Evolutionary conservation across 179 eudicot genomes (phyloP).

Genomic region (Drosera spatulata): DNA sequence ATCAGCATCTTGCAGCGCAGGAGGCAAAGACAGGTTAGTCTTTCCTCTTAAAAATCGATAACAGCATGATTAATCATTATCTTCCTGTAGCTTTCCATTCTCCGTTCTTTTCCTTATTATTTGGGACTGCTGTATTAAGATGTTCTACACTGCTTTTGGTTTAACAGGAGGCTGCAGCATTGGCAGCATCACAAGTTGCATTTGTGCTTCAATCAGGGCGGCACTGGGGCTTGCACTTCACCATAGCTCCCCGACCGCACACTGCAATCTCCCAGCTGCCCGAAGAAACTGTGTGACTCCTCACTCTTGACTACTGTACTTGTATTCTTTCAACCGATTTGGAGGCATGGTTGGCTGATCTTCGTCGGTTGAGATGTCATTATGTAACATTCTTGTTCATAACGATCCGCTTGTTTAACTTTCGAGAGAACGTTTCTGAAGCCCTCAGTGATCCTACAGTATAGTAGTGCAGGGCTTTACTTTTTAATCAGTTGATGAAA

Average conservation of each 20-base stretch:
- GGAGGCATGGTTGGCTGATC: background rate
- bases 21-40: constrained; percentile 69
- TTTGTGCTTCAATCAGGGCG: constrained; percentile 80
- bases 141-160: too few relatives aligned
- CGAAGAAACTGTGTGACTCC: constrained; percentile 32
- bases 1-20: constrained; percentile 78
- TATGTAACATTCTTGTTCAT: too few relatives aligned
- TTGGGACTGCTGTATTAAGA: too few relatives aligned
- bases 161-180: constrained; percentile 73
- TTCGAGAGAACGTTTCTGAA: too few relatives aligned
- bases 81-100: too few relatives aligned
- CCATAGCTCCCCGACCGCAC: constrained; percentile 43
- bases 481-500: too few relatives aligned
- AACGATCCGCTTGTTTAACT: too few relatives aligned
- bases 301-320: background rate
- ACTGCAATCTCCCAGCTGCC: constrained; percentile 5
- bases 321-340: background rate
- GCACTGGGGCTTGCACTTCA: constrained; percentile 58
- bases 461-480: too few relatives aligned
- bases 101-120: too few relatives aligned
- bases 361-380: too few relatives aligned
- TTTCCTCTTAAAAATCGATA: background rate
- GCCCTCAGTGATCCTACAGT: too few relatives aligned
- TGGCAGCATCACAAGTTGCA: constrained; percentile 87
- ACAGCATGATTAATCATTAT: too few relatives aligned